Percentiles rank a stretch among this genome's conserved stretches.
phyloP scores from a whole-genome alignment of 192 early-diverging fungal genomes.

The Podila epigama region DNA sequence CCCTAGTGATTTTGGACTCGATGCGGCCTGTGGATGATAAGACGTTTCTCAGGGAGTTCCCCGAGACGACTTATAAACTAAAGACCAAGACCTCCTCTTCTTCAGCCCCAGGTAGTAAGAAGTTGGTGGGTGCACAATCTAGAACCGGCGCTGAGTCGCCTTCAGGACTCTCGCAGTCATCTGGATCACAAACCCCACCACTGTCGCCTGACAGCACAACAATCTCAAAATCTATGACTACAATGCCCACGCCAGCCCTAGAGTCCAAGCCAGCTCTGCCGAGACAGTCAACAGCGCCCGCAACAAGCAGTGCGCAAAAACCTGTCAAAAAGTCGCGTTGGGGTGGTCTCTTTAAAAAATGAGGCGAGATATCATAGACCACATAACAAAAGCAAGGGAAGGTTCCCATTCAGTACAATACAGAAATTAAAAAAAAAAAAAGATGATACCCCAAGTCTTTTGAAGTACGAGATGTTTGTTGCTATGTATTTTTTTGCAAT shows the following conservation, averaged over 20 bases:
- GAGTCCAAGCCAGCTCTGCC: background rate
- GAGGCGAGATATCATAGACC: background rate
- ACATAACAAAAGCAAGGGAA: too few species aligned
- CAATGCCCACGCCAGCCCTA: background rate
- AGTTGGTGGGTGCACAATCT: too few species aligned
- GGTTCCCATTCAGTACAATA: too few species aligned
- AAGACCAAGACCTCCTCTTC: background rate
- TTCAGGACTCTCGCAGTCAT: background rate
- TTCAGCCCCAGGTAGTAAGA: conserved; percentile 1
- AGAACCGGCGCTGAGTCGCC: background rate
- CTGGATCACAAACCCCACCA: background rate
- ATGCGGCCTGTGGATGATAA: conserved; percentile 37
- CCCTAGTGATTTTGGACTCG: conserved; percentile 21
- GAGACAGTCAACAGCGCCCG: background rate
- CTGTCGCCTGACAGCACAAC: background rate
- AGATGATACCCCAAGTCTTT: too few species aligned
- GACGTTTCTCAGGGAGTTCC: conserved; percentile 21
- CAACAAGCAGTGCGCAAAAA: background rate
- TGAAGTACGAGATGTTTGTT: too few species aligned
- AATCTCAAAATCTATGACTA: background rate
- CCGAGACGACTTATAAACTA: background rate
- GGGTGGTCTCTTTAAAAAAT: conserved; percentile 40
- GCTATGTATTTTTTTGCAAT: too few species aligned
- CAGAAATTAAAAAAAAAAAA: too few species aligned
- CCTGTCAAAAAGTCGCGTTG: conserved; percentile 30